These are phyloP conservation scores for Xylaria curta DNA, from an alignment of 495 filamentous ascomycete species.

Conservation along the genomic window DNA sequence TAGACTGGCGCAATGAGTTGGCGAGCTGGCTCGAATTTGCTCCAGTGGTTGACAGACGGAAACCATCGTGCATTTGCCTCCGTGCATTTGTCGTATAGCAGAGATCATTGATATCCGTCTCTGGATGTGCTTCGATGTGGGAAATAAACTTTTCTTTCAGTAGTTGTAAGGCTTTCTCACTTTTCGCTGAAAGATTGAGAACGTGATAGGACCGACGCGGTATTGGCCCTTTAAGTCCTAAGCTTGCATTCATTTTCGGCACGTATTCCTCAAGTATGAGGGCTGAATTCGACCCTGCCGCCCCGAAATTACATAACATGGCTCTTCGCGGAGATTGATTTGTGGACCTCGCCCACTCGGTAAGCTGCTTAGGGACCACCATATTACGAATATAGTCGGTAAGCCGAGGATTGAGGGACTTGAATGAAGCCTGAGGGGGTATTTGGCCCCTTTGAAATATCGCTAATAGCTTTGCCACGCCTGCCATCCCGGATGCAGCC, in stretches of 20 bases:
- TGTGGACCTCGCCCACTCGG: slow-evolving; percentile 39
- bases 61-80: slow-evolving; percentile 18
- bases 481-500: slow-evolving; percentile 46
- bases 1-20: slow-evolving; percentile 18
- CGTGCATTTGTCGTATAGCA: slow-evolving; percentile 34
- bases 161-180: slow-evolving; percentile 7
- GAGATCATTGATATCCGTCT: slow-evolving; percentile 22
- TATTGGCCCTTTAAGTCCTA: background rate
- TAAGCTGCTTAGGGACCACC: slow-evolving; percentile 38
- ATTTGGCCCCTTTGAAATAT: slow-evolving; percentile 53
- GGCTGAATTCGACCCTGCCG: slow-evolving; percentile 31
- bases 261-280: slow-evolving; percentile 30
- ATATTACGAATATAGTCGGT: slow-evolving; percentile 39
- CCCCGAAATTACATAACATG: slow-evolving; percentile 44
- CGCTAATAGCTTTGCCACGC: slow-evolving; percentile 49
- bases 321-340: slow-evolving; percentile 38
- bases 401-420: slow-evolving; percentile 45
- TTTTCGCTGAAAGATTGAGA: slow-evolving; percentile 32
- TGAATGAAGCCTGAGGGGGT: slow-evolving; percentile 50
- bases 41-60: slow-evolving; percentile 23
- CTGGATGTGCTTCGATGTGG: slow-evolving; percentile 9
- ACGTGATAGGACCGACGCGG: slow-evolving; percentile 10
- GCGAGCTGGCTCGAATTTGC: slow-evolving; percentile 11
- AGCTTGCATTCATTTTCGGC: background rate
- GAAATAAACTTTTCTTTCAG: slow-evolving; percentile 8